These are phyloP conservation scores for Ustulina deusta DNA, from an alignment of 2,329 filamentous ascomycete genomes.

Conservation along the genomic window DNA sequence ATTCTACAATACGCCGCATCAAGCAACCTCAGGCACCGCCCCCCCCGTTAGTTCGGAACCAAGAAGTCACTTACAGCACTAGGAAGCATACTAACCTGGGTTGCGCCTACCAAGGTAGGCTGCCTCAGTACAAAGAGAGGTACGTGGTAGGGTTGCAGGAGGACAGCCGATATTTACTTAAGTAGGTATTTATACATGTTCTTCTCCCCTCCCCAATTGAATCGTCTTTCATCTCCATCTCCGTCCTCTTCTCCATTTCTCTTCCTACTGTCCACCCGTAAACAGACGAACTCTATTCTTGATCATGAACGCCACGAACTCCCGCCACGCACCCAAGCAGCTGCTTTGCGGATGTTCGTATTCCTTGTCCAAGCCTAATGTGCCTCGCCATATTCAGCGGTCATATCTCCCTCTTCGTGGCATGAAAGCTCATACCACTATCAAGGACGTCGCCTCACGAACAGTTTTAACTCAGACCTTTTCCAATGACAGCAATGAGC, in stretches of 20 bases:
- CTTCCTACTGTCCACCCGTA: not conserved
- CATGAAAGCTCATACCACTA: conserved; percentile 26
- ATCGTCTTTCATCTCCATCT: not conserved
- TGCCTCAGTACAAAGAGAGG: too few relatives aligned
- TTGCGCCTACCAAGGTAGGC: too few relatives aligned
- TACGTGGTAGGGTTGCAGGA: too few relatives aligned
- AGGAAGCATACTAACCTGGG: too few relatives aligned
- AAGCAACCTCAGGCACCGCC: not conserved
- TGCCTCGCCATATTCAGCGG: not conserved
- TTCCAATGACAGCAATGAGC: conserved; percentile 19
- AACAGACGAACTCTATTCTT: not conserved
- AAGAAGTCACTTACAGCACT: not conserved
- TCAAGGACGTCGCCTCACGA: conserved; percentile 36
- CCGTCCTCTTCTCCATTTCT: too few relatives aligned
- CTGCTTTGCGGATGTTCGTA: conserved; percentile 32
- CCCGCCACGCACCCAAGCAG: not conserved
- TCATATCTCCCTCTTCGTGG: conserved; percentile 25
- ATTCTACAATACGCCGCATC: not conserved
- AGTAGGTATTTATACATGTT: too few relatives aligned
- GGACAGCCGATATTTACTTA: too few relatives aligned
- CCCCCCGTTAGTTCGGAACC: not conserved
- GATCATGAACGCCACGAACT: conserved; percentile 1
- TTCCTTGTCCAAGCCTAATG: not conserved
- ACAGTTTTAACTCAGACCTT: conserved; percentile 36
- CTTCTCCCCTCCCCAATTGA: too few relatives aligned